Percentiles rank a stretch among this genome's conserved stretches.
phyloP scores from a whole-genome alignment of 495 filamentous ascomycete species.

The Thozetella sp. region DNA sequence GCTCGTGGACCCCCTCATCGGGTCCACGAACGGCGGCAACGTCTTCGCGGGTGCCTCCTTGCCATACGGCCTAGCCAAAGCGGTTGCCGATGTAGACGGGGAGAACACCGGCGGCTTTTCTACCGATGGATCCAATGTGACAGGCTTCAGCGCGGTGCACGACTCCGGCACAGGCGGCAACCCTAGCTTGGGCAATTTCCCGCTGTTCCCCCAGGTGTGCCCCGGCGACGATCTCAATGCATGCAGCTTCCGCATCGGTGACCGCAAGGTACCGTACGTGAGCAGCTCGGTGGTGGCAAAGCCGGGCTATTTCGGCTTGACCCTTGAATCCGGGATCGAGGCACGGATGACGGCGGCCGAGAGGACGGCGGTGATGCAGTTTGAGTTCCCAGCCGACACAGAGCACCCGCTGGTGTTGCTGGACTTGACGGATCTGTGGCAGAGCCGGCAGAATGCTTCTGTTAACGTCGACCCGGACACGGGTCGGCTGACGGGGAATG shows the following conservation, averaged over 20 bases:
- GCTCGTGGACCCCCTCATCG: conserved; percentile 60
- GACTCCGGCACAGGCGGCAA: conserved; percentile 73
- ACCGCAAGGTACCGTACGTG: conserved; percentile 35
- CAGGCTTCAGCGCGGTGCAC: conserved; percentile 70
- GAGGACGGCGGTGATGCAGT: conserved; percentile 68
- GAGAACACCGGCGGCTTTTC: conserved; percentile 73
- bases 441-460: conserved; percentile 61
- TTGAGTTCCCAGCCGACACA: conserved; percentile 57
- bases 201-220: conserved; percentile 72
- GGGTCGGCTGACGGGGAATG: conserved; percentile 67
- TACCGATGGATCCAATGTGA: conserved; percentile 59
- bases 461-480: conserved; percentile 52
- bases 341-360: conserved; percentile 72
- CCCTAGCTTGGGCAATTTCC: conserved; percentile 74
- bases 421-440: conserved; percentile 67
- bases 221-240: conserved; percentile 63
- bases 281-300: conserved; percentile 55
- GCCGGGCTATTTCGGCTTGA: conserved; percentile 70
- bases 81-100: conserved; percentile 68
- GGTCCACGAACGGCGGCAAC: conserved; percentile 65
- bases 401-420: conserved; percentile 59
- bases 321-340: conserved; percentile 56
- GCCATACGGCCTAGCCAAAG: conserved; percentile 79
- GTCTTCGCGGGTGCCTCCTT: conserved; percentile 76
- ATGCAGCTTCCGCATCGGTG: conserved; percentile 60